Conservation (phyloP, 768 basidiomycete species). For the Botryobasidium botryosum region DNA sequence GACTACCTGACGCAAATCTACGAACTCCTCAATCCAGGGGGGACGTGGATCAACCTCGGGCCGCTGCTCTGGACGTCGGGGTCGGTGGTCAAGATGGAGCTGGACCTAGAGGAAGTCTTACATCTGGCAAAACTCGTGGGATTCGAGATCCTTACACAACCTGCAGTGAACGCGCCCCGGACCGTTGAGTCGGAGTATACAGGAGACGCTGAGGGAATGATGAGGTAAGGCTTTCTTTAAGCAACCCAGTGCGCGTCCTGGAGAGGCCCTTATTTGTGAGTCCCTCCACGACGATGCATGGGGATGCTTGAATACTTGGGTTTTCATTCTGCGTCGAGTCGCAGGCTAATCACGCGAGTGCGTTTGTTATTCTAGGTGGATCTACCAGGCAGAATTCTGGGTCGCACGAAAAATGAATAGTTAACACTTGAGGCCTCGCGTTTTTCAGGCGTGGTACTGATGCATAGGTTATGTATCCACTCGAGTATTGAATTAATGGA, state of each 20-base stretch:
- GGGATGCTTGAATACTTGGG: too few species aligned
- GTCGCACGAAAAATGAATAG: too few species aligned
- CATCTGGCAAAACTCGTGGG: conserved; percentile 35
- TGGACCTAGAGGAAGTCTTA: conserved; percentile 49
- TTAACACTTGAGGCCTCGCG: too few species aligned
- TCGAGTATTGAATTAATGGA: too few species aligned
- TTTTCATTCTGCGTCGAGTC: not conserved
- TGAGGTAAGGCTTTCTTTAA: conserved; percentile 24
- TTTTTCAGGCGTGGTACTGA: too few species aligned
- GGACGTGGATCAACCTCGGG: conserved; percentile 55
- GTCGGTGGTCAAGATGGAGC: conserved; percentile 35
- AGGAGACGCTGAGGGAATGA: conserved; percentile 42
- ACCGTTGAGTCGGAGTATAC: conserved; percentile 53
- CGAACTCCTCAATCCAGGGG: conserved; percentile 38
- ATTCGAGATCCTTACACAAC: conserved; percentile 24
- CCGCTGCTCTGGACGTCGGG: conserved; percentile 48
- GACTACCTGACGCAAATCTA: conserved; percentile 36
- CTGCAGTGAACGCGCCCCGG: too few species aligned
- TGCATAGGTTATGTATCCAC: too few species aligned
- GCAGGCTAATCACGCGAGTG: not conserved
- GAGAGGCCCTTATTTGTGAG: too few species aligned
- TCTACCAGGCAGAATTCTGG: conserved; percentile 54
- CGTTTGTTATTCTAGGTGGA: conserved; percentile 23
- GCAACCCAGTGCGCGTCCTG: not conserved
- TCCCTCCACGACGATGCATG: too few species aligned